Base-by-base conservation (phyloP, 441 rosid genomes). In the Macaranga tanarius region DNA sequence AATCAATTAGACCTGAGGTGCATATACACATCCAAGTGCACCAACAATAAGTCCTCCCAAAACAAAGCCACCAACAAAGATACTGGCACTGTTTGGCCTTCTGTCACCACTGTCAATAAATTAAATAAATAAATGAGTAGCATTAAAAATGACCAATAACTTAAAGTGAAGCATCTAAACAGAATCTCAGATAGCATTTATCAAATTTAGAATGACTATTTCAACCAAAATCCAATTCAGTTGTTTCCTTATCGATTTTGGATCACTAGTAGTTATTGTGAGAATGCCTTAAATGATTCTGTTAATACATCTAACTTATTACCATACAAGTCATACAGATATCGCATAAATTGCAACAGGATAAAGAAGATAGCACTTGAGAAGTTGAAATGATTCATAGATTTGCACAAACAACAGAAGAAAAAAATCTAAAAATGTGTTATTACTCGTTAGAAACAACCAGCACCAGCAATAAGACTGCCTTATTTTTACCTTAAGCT, bases 11-110 rank as follows among this genome's bases (percentile, higher is more conserved):
- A 93, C 99, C 96, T 92, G 95, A 62, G 98, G 97, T 16, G 99
- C 98, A 68, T 86, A 92, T 26, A 91, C 95, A 77, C 98, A 92
- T 74, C 98, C 97, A 73, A 95, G 98, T 34, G 99, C 87, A 47
- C 97, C 99, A 26, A 91, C 92, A 62, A 95, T 77, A 44, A 90
- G 86, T 79, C 98, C 97, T 58, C 98, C 97, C 84, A 92, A 80
- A 78, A 92, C 87, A 80, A 95, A 95, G 55, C 96, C 98, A 74
- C 98, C 97, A 52, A 91, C 88, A 79, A 95, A 95, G 71, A 83
- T 60, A 74, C 87, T 82, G 1, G 89, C 82, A 76, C 79, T 80
- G 77, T 86, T 82, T 72, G 95, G 60, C 77, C 85, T 79, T 73
- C 83, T 91, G 69, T 83, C 88, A 79, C 87, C 90, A 73, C 98